These are phyloP conservation scores for Fusarium musae DNA, from an alignment of 2,329 filamentous ascomycete genomes.

Conservation along the genomic window DNA sequence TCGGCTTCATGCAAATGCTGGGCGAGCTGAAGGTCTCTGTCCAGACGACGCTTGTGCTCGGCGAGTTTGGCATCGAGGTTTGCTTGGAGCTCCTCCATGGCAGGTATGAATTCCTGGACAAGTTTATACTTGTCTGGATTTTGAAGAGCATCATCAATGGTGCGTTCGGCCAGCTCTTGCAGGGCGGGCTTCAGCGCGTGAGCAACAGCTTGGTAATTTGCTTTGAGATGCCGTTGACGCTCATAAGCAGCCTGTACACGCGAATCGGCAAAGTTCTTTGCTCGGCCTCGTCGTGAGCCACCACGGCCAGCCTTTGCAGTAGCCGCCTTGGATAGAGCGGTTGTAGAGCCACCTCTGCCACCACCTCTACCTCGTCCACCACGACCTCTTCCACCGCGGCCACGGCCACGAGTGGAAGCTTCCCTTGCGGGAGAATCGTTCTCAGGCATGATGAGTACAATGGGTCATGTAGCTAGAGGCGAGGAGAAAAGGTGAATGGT, in stretches of 20 bases:
- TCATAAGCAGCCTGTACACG: conserved; percentile 68
- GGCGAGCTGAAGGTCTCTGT: conserved; percentile 51
- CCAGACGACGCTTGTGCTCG: conserved; percentile 47
- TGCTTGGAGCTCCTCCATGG: conserved; percentile 61
- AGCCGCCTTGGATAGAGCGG: conserved; percentile 49
- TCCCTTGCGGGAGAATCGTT: conserved; percentile 53
- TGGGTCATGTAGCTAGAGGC: conserved; percentile 47
- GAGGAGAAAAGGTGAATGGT: conserved; percentile 13
- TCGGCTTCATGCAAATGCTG: conserved; percentile 52
- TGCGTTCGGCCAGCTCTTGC: conserved; percentile 72
- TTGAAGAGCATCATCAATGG: conserved; percentile 66
- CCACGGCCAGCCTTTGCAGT: conserved; percentile 52
- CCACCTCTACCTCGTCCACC: conserved; percentile 47
- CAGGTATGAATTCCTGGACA: conserved; percentile 62
- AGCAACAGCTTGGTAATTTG: conserved; percentile 70
- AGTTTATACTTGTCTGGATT: conserved; percentile 64
- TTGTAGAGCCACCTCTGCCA: conserved; percentile 47
- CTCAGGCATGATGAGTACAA: conserved; percentile 51
- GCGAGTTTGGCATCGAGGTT: conserved; percentile 48
- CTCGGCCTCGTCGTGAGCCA: conserved; percentile 59
- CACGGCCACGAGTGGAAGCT: conserved; percentile 51
- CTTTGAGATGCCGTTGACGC: conserved; percentile 74
- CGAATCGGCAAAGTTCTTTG: conserved; percentile 66
- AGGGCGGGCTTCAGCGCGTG: conserved; percentile 72
- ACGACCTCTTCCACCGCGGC: conserved; percentile 48